A percentile compares a stretch with the other conserved stretches of the same genome.
Evolutionary conservation across 768 basidiomycete genomes (phyloP).

Genomic region (Boletus huronensis): DNA sequence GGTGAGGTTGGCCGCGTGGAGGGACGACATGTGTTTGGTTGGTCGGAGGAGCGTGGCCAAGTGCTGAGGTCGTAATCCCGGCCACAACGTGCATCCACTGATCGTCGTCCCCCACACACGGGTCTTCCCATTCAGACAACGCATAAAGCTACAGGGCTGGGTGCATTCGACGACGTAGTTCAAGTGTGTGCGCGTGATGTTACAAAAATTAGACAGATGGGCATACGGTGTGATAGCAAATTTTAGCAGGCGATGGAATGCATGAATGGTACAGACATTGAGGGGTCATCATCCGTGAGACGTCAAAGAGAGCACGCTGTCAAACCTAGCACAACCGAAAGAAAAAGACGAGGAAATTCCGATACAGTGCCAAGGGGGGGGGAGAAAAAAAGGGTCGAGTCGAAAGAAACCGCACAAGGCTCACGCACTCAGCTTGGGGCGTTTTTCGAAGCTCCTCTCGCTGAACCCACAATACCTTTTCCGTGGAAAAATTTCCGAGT

Average conservation of each 20-base stretch:
- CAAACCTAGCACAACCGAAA: slow-evolving; percentile 6
- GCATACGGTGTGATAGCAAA: slow-evolving; percentile 24
- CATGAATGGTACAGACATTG: slow-evolving; percentile 26
- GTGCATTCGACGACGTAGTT: slow-evolving; percentile 15
- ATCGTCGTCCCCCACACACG: slow-evolving; percentile 8
- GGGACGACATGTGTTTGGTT: slow-evolving; percentile 25
- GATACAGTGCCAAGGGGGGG: background rate
- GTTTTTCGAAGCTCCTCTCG: slow-evolving; percentile 25
- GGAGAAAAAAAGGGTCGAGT: slow-evolving; percentile 7
- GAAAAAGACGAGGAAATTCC: background rate
- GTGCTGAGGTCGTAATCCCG: slow-evolving; percentile 30
- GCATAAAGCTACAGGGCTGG: slow-evolving; percentile 31
- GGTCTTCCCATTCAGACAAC: slow-evolving; percentile 15
- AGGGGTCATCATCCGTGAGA: slow-evolving; percentile 20
- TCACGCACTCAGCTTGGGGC: slow-evolving; percentile 28
- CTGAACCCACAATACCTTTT: slow-evolving; percentile 22
- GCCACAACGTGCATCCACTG: slow-evolving; percentile 12
- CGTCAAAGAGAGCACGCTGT: slow-evolving; percentile 17
- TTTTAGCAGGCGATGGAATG: slow-evolving; percentile 19
- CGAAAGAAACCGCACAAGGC: slow-evolving; percentile 2
- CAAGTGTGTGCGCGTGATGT: slow-evolving; percentile 18
- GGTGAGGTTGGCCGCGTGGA: slow-evolving; percentile 45
- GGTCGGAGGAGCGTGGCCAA: slow-evolving; percentile 10
- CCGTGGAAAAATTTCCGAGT: slow-evolving; percentile 22
- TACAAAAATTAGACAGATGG: slow-evolving; percentile 32